Percentiles rank a stretch among this genome's conserved stretches.
phyloP scores from a whole-genome alignment of 1,284 basidiomycete genomes.

The Sporisorium scitamineum region DNA sequence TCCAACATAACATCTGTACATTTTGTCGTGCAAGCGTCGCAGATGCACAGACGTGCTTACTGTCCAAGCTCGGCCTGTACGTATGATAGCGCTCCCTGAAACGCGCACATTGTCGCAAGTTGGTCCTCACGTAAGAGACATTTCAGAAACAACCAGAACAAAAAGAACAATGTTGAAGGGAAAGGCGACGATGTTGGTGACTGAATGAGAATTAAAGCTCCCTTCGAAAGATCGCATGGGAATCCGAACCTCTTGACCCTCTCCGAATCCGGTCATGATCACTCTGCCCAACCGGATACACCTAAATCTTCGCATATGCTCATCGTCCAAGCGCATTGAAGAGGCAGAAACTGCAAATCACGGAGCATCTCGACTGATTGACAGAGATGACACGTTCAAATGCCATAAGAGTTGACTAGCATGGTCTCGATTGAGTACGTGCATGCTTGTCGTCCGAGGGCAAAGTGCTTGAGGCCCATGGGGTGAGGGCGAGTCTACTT shows the following conservation, averaged over 20 bases:
- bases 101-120: too few species aligned
- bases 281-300: background rate
- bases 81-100: background rate
- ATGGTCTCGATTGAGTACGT: background rate
- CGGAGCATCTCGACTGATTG: background rate
- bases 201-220: background rate
- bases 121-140: background rate
- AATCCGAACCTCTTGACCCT: background rate
- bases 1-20: too few species aligned
- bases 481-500: conserved; percentile 11
- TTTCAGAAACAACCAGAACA: background rate
- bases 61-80: too few species aligned
- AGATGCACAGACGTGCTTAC: too few species aligned
- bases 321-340: background rate
- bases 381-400: background rate
- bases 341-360: background rate
- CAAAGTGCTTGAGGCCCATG: background rate
- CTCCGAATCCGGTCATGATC: background rate
- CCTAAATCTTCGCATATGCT: background rate
- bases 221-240: too few species aligned
- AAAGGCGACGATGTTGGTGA: too few species aligned
- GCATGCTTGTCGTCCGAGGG: background rate
- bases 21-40: too few species aligned
- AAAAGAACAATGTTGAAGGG: background rate
- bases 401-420: background rate